Evolutionary conservation across 345 rosid species (phyloP).

Genomic region (Iberis pinnata): DNA sequence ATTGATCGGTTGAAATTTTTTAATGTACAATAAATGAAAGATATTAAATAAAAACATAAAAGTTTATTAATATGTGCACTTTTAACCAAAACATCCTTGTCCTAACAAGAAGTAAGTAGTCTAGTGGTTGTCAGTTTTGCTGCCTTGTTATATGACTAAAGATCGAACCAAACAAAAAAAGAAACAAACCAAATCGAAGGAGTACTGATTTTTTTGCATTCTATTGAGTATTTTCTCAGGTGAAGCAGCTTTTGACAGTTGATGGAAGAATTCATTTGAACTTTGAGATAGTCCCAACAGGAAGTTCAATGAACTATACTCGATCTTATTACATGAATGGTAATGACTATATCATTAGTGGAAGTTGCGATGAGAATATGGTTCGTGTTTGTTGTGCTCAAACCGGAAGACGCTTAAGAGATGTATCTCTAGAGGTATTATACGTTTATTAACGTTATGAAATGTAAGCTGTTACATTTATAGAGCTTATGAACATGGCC

Average conservation of each 20-base stretch:
- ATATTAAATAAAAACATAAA: too few species aligned
- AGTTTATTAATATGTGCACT: too few species aligned
- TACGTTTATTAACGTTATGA: neutral
- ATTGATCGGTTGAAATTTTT: too few species aligned
- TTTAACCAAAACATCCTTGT: too few species aligned
- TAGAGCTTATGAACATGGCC: neutral
- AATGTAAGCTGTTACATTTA: neutral
- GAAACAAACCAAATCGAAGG: too few species aligned
- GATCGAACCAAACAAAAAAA: too few species aligned
- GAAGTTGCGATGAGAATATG: constrained; percentile 84
- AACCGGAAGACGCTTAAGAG: constrained; percentile 95
- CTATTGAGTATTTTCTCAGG: constrained; percentile 40
- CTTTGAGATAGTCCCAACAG: constrained; percentile 63
- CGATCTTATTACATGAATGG: constrained; percentile 94
- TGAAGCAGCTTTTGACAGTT: constrained; percentile 74
- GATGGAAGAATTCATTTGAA: constrained; percentile 80
- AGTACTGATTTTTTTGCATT: neutral
- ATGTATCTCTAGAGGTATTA: constrained; percentile 77
- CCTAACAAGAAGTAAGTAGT: too few species aligned
- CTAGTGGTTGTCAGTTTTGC: too few species aligned
- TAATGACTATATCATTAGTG: constrained; percentile 81
- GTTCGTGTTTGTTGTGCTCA: constrained; percentile 93
- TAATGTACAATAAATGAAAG: too few species aligned
- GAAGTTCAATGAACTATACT: constrained; percentile 82
- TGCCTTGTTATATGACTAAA: too few species aligned